Evolutionary conservation across 148 eudicot species (phyloP).

Genomic region (Fagopyrum esculentum): DNA sequence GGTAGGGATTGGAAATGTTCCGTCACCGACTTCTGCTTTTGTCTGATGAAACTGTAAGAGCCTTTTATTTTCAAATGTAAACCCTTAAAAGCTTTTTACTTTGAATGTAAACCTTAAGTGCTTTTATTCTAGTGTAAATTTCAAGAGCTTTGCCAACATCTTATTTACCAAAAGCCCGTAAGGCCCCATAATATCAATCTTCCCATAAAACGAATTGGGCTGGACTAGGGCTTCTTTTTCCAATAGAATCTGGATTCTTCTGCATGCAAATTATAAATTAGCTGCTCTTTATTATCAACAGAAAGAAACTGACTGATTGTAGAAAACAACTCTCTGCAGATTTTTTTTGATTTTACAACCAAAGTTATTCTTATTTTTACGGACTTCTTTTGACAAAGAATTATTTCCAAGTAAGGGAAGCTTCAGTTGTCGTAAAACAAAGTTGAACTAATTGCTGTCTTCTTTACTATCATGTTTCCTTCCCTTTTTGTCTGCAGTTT

Average conservation of each 20-base stretch:
- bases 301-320: not conserved
- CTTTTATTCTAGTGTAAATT: no score
- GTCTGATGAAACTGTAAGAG: not conserved
- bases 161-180: not conserved
- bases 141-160: not conserved
- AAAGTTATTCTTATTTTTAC: not conserved
- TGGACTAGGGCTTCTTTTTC: not conserved
- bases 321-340: not conserved
- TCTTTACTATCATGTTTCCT: constrained; percentile 11
- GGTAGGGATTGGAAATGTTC: no score
- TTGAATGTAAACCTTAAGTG: no score
- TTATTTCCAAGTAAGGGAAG: not conserved
- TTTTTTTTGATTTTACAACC: not conserved
- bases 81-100: no score
- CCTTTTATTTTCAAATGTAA: not conserved
- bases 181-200: not conserved
- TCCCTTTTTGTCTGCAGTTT: constrained; percentile 43
- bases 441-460: constrained; percentile 1
- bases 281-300: not conserved
- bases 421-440: not conserved
- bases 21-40: no score
- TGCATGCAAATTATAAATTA: not conserved
- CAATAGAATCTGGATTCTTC: not conserved
- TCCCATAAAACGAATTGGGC: not conserved
- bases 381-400: not conserved